A percentile compares a stretch with the other conserved stretches of the same genome.
Evolutionary conservation across 2,329 filamentous ascomycete genomes (phyloP).

Genomic region (Mycosphaerella arachidis): DNA sequence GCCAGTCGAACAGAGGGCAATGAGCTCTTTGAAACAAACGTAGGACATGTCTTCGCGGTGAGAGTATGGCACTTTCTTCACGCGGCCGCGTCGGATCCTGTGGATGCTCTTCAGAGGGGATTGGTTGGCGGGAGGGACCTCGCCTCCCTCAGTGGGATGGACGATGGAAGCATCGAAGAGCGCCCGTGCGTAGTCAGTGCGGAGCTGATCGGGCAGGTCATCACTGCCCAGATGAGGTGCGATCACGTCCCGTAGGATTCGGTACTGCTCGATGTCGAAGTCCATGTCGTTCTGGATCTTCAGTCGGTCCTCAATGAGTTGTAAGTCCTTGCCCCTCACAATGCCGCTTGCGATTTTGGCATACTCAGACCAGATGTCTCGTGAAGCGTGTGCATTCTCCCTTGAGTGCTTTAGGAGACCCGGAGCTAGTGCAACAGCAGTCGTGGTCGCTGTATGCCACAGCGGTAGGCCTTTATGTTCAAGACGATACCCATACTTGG

Average conservation of each 20-base stretch:
- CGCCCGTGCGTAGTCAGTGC: conserved; percentile 65
- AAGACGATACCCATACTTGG: conserved; percentile 76
- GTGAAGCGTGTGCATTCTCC: conserved; percentile 22
- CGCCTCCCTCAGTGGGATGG: conserved; percentile 56
- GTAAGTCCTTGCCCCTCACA: conserved; percentile 35
- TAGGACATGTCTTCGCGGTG: conserved; percentile 70
- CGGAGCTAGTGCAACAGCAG: conserved; percentile 63
- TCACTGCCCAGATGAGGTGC: conserved; percentile 67
- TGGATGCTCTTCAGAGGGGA: conserved; percentile 61
- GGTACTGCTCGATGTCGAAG: conserved; percentile 76
- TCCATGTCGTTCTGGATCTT: conserved; percentile 63
- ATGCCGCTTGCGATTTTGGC: conserved; percentile 37
- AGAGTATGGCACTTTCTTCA: conserved; percentile 62
- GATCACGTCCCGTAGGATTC: conserved; percentile 63
- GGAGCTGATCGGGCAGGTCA: conserved; percentile 61
- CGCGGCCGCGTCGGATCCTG: conserved; percentile 64
- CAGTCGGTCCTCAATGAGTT: conserved; percentile 22
- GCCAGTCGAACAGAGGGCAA: conserved; percentile 36
- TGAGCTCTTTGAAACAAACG: conserved; percentile 71
- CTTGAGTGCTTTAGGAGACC: conserved; percentile 45
- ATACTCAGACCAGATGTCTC: conserved; percentile 53
- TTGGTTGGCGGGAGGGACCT: conserved; percentile 50
- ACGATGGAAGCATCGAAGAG: conserved; percentile 81
- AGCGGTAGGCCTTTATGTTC: conserved; percentile 66
- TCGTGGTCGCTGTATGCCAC: conserved; percentile 76